Evolutionary conservation across 306 rosid genomes (phyloP).

Genomic region (Trichosanthes cucumerina): DNA sequence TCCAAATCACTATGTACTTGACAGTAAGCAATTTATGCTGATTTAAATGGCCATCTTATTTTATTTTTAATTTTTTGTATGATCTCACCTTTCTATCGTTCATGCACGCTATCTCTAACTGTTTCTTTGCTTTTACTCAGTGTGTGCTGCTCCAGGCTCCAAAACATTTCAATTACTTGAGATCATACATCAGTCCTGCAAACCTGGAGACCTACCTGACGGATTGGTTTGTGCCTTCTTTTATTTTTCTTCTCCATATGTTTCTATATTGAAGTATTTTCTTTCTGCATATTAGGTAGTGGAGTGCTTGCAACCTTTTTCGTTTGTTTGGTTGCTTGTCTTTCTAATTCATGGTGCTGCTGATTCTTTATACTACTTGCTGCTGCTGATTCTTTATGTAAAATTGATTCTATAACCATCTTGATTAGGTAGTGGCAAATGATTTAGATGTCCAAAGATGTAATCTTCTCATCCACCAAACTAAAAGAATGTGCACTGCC

Average conservation of each 20-base stretch:
- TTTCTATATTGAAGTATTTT: neutral
- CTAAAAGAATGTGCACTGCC: constrained; percentile 97
- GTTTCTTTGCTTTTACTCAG: constrained; percentile 30
- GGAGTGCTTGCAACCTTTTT: neutral
- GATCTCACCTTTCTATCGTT: neutral
- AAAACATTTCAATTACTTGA: constrained; percentile 98
- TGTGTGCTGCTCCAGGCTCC: constrained; percentile 99
- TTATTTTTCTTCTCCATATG: constrained; percentile 7
- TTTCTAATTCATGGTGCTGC: neutral
- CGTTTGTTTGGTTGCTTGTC: neutral
- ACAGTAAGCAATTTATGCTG: constrained; percentile 61
- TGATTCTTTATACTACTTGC: constrained; percentile 2
- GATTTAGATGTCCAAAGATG: constrained; percentile 98
- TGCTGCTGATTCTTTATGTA: constrained; percentile 10
- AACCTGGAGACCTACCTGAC: constrained; percentile 62
- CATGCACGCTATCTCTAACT: neutral
- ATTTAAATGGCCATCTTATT: constrained; percentile 10
- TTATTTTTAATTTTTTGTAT: neutral
- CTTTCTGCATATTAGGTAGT: neutral
- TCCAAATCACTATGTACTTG: constrained; percentile 74
- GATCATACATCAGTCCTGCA: constrained; percentile 62
- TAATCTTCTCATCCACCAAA: constrained; percentile 98
- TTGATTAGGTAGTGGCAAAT: constrained; percentile 80
- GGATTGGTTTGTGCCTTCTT: constrained; percentile 66
- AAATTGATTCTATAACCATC: neutral